Evolutionary conservation across 2,329 filamentous ascomycete genomes (phyloP).

Genomic region (Diaporthe sp.): DNA sequence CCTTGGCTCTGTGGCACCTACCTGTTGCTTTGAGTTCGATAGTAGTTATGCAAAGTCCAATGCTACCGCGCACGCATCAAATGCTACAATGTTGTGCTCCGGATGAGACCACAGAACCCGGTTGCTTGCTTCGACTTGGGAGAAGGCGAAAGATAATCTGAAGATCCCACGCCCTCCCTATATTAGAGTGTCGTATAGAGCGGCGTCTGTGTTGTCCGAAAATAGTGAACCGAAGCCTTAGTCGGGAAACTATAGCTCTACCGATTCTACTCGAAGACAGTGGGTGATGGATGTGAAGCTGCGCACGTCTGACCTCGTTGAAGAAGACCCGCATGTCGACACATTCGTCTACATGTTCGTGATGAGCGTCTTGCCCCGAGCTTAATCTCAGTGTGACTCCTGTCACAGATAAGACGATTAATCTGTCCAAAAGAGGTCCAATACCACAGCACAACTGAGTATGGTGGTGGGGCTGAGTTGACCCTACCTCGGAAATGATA

Average conservation of each 20-base stretch:
- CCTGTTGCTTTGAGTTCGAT: neutral
- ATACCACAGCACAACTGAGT: neutral
- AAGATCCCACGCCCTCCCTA: neutral
- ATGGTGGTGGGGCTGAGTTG: neutral
- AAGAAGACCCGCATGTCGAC: neutral
- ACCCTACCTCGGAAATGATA: neutral
- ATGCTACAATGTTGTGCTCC: neutral
- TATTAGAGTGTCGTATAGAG: neutral
- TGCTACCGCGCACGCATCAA: neutral
- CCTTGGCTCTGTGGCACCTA: neutral
- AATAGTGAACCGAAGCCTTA: no score
- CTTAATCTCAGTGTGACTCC: neutral
- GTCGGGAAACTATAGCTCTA: neutral
- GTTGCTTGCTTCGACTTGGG: neutral
- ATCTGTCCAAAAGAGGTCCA: neutral
- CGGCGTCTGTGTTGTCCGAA: neutral
- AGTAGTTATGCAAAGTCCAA: neutral
- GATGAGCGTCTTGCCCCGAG: neutral
- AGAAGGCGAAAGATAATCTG: neutral
- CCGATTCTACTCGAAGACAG: no score
- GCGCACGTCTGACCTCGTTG: no score
- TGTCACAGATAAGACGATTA: neutral
- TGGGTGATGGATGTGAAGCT: neutral
- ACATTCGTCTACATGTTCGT: neutral
- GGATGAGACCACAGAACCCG: neutral